Base-by-base conservation (phyloP, 2,329 filamentous ascomycete species). In the Xylaria sp. region DNA sequence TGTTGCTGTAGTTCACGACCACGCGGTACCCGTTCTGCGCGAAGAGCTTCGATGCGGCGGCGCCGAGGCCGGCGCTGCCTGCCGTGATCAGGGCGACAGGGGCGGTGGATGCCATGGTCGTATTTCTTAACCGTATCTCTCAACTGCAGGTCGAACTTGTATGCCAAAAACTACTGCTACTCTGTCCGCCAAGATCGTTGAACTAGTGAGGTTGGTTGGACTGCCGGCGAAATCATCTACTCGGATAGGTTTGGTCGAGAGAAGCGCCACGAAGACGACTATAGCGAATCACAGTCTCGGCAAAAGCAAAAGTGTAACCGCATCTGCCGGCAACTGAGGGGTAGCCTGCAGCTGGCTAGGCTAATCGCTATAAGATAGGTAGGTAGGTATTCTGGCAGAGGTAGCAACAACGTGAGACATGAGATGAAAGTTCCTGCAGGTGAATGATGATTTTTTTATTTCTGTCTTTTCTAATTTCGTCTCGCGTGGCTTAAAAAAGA, bases 1-100 rank as follows among this genome's bases (percentile, higher is more conserved):
- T 89, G 69, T 85, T 87, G 79, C 85, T 84, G 79, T 93, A 95
- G 81, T 94, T 95, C 77, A 96, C 86, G 8, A 89, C 88, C 9
- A 95, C 82, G 65, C 92, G 90, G 76, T 87, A 88, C 55, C 91
- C 91, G 73, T 90, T 84, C 24, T 84, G 81, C 8, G 92, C 92
- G 73, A 94, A 93, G 36, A 89, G 87, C 64, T 86, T 85, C 47
- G 85, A 86, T 2, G 92, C 85, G 3, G 90, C 83, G 51, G 91
- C 92, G 42, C 93, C 93, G 36, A 95, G 85, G 2, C 92, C 93
- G 72, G 92, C 84, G 51, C 80, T 84, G 32, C 83, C 82, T n/a
- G 84, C 85, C 0, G 85, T 86, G 30, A 86, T 88, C 65, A 84
- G 77, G 17, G 76, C 79, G 3, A 83, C 80, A 4, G 75, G 75